phyloP scores from a whole-genome alignment of 306 rosid genomes.

The Neltuma alba region DNA sequence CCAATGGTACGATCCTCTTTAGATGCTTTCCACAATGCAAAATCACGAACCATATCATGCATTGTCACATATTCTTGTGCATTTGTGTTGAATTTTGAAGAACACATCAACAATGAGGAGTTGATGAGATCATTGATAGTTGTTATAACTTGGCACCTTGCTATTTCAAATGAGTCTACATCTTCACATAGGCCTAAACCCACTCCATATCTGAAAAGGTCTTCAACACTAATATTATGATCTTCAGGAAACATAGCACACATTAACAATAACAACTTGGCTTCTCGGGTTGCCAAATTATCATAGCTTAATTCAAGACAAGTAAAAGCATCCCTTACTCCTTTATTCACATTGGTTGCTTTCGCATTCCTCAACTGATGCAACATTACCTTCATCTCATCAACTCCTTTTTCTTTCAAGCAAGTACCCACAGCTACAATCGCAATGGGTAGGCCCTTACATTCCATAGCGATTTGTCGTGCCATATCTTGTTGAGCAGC shows the following conservation, averaged over 20 bases:
- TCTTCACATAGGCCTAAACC: background rate
- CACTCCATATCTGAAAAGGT: background rate
- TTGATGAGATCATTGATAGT: background rate
- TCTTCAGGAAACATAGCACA: conserved; percentile 3
- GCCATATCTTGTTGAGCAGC: background rate
- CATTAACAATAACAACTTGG: background rate
- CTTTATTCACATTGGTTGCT: background rate
- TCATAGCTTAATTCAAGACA: conserved; percentile 1
- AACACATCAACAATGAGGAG: too few relatives aligned
- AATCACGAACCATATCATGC: too few relatives aligned
- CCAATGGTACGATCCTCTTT: too few relatives aligned
- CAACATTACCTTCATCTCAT: background rate
- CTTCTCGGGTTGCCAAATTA: background rate
- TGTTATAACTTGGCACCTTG: background rate
- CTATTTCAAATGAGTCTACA: background rate
- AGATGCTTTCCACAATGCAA: too few relatives aligned
- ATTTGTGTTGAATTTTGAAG: too few relatives aligned
- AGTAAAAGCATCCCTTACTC: background rate
- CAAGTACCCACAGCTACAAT: background rate
- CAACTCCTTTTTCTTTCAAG: background rate
- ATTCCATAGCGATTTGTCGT: background rate
- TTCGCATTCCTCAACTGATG: background rate
- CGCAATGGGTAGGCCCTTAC: background rate
- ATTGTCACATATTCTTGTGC: too few relatives aligned
- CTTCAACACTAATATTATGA: background rate